Conservation (phyloP, 2,329 filamentous ascomycete genomes). For the Diaporthe sp. region DNA sequence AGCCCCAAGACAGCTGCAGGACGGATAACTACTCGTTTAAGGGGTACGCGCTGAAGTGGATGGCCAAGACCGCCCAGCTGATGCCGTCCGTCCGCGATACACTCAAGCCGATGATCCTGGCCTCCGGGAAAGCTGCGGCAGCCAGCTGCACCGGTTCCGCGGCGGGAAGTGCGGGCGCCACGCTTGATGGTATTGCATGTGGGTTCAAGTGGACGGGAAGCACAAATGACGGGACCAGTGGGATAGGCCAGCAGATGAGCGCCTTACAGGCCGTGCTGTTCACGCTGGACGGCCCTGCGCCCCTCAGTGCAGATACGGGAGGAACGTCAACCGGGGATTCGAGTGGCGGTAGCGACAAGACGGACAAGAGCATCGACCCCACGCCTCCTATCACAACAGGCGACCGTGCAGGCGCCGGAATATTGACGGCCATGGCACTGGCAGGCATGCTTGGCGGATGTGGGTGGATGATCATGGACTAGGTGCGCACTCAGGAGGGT, state of each 20-base stretch:
- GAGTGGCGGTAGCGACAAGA: constrained; percentile 54
- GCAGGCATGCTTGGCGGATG: constrained; percentile 58
- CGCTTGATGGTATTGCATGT: constrained; percentile 67
- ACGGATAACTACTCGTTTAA: constrained; percentile 81
- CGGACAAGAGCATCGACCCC: constrained; percentile 40
- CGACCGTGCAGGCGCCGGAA: constrained; percentile 63
- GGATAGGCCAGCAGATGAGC: constrained; percentile 72
- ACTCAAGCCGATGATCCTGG: constrained; percentile 69
- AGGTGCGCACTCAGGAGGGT: background rate
- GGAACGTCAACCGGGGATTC: constrained; percentile 63
- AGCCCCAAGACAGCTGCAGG: constrained; percentile 70
- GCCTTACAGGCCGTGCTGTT: constrained; percentile 66
- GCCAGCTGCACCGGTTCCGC: constrained; percentile 72
- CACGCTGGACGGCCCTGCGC: constrained; percentile 50
- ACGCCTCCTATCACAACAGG: constrained; percentile 43
- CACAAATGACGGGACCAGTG: constrained; percentile 65
- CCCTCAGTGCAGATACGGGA: constrained; percentile 62
- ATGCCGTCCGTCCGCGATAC: constrained; percentile 68
- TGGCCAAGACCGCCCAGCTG: constrained; percentile 70
- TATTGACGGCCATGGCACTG: constrained; percentile 61
- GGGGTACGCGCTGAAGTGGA: constrained; percentile 76
- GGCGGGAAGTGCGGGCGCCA: constrained; percentile 71
- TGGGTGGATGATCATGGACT: constrained; percentile 63
- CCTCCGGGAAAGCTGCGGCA: constrained; percentile 71
- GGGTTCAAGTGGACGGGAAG: constrained; percentile 72